Evolutionary conservation across 805 yeast species (phyloP), one percentile per base, ranked within the genome.

Genomic region (Blastobotrys attinorum): DNA sequence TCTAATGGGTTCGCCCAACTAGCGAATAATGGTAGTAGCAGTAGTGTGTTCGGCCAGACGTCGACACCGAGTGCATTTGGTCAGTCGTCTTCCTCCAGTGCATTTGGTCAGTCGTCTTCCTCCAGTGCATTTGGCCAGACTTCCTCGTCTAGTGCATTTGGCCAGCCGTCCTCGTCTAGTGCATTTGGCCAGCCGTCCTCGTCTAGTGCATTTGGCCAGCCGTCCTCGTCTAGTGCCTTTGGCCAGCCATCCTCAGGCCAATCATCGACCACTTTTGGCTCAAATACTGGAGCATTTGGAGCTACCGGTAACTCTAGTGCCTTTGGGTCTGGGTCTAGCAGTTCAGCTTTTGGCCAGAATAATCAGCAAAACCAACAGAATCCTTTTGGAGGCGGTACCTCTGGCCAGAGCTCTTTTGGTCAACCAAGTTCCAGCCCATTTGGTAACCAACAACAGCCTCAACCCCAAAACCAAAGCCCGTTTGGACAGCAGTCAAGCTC

Each of bases 131-230:
- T 25, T 25, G 29, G 29, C 7, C 10, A 7, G 29, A 11, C 29
- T 11, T 8, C 10, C 29, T 8, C 29, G 29, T 25, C 43, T 31
- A 17, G 41, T 18, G 45, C 31, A n/a, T 37, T 37, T 37, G 42
- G 42, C 16, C n/a, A n/a, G n/a, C n/a, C n/a, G n/a, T n/a, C n/a
- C n/a, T n/a, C 43, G n/a, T 13, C 21, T 11, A 22, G 36, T 3
- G 51, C 41, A 2, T 49, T 45, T 21, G 51, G 49, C n/a, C n/a
- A n/a, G n/a, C n/a, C n/a, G n/a, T n/a, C n/a, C 31, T 25, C 31
- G 31, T 8, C 11, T 8, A 25, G 31, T 25, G n/a, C 45, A 2
- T 42, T 45, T 36, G 40, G 44, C 11, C 22, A 29, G 13, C 29
- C 39, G 17, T 20, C 43, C 6, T 4, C 29, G 22, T 20, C 11